phyloP scores from a whole-genome alignment of 1,139 yeast genomes.

The Sugiyamaella pinicola region DNA sequence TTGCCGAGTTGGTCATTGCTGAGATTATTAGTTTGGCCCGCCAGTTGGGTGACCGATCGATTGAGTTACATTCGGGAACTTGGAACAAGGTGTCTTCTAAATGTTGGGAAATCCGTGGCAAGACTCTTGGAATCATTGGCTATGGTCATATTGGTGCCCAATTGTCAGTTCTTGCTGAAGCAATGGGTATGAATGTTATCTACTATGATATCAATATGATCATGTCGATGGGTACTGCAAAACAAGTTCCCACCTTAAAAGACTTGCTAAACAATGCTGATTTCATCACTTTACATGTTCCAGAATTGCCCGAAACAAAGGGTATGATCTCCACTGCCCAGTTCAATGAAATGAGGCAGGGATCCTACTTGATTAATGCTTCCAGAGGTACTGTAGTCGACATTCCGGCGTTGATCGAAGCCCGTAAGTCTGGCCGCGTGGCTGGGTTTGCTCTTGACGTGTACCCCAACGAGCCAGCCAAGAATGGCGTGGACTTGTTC shows the following conservation, averaged over 20 bases:
- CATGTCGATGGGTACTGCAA: constrained; percentile 96
- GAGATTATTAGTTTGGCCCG: constrained; percentile 93
- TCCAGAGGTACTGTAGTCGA: constrained; percentile 98
- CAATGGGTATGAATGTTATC: constrained; percentile 96
- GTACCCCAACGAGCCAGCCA: constrained; percentile 96
- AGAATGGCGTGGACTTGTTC: constrained; percentile 86
- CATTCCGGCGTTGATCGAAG: constrained; percentile 88
- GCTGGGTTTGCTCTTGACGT: constrained; percentile 99
- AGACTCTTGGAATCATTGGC: constrained; percentile 94
- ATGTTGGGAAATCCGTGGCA: constrained; percentile 99
- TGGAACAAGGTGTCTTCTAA: constrained; percentile 96
- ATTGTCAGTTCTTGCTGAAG: constrained; percentile 93
- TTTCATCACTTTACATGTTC: constrained; percentile 92
- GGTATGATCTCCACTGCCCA: constrained; percentile 88
- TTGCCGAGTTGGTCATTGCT: constrained; percentile 96
- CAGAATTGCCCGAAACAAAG: constrained; percentile 90
- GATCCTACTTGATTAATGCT: constrained; percentile 91
- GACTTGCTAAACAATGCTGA: constrained; percentile 82
- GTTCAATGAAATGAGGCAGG: constrained; percentile 95
- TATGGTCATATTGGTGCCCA: constrained; percentile 99
- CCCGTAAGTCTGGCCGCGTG: constrained; percentile 88
- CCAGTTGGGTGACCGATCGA: constrained; percentile 95
- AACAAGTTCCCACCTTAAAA: constrained; percentile 82
- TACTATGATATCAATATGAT: constrained; percentile 91
- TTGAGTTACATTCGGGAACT: constrained; percentile 93